Evolutionary conservation across 352 stramenopile genomes (phyloP), one percentile per base, ranked within the genome.

Genomic region (Globisporangium alternatum): DNA sequence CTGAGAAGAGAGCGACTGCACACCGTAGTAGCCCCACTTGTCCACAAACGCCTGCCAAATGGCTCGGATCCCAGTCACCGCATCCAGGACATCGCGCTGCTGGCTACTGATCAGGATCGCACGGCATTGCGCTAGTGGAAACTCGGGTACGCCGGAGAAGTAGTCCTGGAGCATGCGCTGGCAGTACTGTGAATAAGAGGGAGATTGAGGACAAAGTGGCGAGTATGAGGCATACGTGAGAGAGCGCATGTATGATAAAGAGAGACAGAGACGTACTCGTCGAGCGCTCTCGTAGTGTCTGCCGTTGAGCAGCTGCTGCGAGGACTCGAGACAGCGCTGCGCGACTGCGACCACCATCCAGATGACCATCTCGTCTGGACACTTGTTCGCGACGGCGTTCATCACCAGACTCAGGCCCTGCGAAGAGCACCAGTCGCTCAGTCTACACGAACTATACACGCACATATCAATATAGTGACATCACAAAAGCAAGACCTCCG

Each of bases 21-120:
- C 56, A 71, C 81, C 81, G 52, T 80, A 82, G 61, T 91, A 83
- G 0, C 77, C 80, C 81, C 84, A 93, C 12, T 80, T 86, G 57
- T 89, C 70, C 12, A 78, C 66, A 35, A 89, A 90, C 0, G 63
- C 68, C 15, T 30, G 43, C 84, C 81, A 93, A 33, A 81, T 56
- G 3, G 28, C 52, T 49, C 68, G 62, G 7, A 93, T 68, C 7
- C 55, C 35, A 8, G 53, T 55, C 5, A 76, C 66, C 6, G 68
- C 44, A 9, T 21, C 17, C 17, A 65, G 25, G n/a, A 68, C 31
- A n/a, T 68, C 51, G 22, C 70, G 65, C 3, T 21, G 19, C 1
- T 39, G 41, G 17, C 56, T 12, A 0, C 21, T 53, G 19, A 65
- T 35, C n/a, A 85, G 51, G 9, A 72, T 39, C 31, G 62, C 33